Base-by-base conservation (phyloP, 345 rosid genomes). In the Hevea brasiliensis region DNA sequence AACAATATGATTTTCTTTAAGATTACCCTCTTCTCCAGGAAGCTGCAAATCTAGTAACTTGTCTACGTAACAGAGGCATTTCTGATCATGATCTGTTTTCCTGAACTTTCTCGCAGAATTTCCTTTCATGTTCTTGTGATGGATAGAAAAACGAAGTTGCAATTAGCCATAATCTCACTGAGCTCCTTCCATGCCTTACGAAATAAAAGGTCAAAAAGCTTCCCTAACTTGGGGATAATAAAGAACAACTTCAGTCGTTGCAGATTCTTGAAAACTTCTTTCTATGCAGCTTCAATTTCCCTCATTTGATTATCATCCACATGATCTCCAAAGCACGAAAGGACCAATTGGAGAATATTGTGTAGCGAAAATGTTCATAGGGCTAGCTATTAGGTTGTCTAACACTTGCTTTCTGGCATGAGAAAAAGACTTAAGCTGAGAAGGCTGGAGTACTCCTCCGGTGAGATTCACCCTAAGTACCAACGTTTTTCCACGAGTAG, bases 381-480 rank as follows among this genome's bases (percentile, higher is more conserved):
- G n/a, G n/a, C n/a, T 2, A 21, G 12, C 8, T 24, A 67, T 50
- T 58, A 67, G 18, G 37, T 67, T 50, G 0, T 27, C 6, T 0
- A 67, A 4, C 14, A 50, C 70, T 53, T 68, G 37, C 40, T 68
- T 20, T 17, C 77, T 42, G 8, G 54, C 6, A 41, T 37, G 53
- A 9, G 64, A 61, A 35, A 35, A 53, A 1, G 47, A 37, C 42
- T 14, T 48, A 6, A 69, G 37, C 0, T 59, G 62, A 18, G 69
- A 41, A n/a, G 78, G 73, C 50, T 53, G 57, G 61, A 75, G 74
- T 41, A 75, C 62, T n/a, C 73, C 73, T 2, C 69, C 17, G 1
- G 74, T 53, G 26, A 75, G 62, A 42, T 75, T 75, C 3, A 45
- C 63, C 17, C 74, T 73, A 10, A 75, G 78, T 63, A 9, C 68